Conservation (phyloP, 805 yeast genomes). For the Wickerhamiella cacticola region DNA sequence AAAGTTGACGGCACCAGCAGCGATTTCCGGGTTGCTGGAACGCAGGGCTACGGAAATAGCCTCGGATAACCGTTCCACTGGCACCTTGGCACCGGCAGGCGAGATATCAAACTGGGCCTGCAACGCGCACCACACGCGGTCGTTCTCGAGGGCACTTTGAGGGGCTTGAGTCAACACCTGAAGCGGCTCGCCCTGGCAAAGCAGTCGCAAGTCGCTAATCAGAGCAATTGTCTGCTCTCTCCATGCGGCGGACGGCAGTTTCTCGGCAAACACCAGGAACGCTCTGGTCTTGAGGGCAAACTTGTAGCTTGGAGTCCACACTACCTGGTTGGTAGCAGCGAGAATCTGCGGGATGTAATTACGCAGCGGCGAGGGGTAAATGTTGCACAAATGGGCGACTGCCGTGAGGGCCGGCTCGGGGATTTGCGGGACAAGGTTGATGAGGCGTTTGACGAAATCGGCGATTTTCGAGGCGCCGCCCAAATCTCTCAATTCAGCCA, state of each 20-base stretch:
- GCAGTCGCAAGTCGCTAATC: not conserved
- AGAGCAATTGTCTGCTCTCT: slow-evolving; percentile 5
- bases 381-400: slow-evolving; percentile 12
- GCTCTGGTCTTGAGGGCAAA: slow-evolving; percentile 15
- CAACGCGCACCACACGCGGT: slow-evolving; percentile 1
- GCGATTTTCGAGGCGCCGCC: slow-evolving; percentile 63
- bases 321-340: not conserved
- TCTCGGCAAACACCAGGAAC: slow-evolving; percentile 17
- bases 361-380: slow-evolving; percentile 22
- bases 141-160: not conserved
- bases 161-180: not conserved
- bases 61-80: slow-evolving; percentile 12
- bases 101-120: not conserved
- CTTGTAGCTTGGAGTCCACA: slow-evolving; percentile 2
- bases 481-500: slow-evolving; percentile 64
- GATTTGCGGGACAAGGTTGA: slow-evolving; percentile 13
- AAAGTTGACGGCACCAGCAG: slow-evolving; percentile 13
- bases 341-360: slow-evolving; percentile 17
- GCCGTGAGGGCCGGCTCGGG: slow-evolving; percentile 11
- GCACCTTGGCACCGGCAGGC: slow-evolving; percentile 15
- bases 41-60: not conserved
- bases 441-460: slow-evolving; percentile 37
- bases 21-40: slow-evolving; percentile 12
- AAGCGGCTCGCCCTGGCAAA: not conserved
- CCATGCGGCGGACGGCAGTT: slow-evolving; percentile 18